These are phyloP conservation scores for Calonectria multiphialidica DNA, from an alignment of 2,329 filamentous ascomycete genomes.

Conservation along the genomic window DNA sequence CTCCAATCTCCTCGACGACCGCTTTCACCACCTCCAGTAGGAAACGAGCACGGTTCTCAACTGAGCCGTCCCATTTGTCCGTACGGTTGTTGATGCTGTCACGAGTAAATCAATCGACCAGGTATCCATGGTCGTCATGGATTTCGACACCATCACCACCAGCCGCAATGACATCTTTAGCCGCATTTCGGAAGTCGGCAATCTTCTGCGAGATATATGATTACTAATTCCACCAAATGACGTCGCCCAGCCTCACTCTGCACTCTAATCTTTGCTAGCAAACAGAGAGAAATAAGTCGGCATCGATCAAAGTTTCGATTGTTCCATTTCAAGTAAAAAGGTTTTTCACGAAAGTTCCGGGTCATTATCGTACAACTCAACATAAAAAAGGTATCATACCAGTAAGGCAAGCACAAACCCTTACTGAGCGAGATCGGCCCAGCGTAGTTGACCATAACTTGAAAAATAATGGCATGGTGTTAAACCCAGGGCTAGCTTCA, in stretches of 20 bases:
- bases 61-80: conserved; percentile 66
- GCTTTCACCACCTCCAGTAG: conserved; percentile 61
- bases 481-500: no score
- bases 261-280: no score
- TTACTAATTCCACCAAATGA: background rate
- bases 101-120: conserved; percentile 72
- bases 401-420: no score
- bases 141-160: conserved; percentile 80
- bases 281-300: background rate
- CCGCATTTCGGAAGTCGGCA: conserved; percentile 67
- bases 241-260: background rate
- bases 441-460: no score
- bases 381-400: no score
- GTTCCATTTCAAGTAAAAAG: background rate
- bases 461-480: no score
- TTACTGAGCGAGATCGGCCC: no score
- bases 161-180: conserved; percentile 67
- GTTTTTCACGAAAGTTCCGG: no score
- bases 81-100: conserved; percentile 63
- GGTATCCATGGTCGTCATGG: conserved; percentile 69
- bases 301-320: background rate
- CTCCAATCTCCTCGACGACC: conserved; percentile 58
- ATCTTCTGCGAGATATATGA: conserved; percentile 70
- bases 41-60: conserved; percentile 66
- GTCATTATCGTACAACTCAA: no score